These are phyloP conservation scores for Evernia prunastri DNA, from an alignment of 495 filamentous ascomycete species.

Conservation along the genomic window DNA sequence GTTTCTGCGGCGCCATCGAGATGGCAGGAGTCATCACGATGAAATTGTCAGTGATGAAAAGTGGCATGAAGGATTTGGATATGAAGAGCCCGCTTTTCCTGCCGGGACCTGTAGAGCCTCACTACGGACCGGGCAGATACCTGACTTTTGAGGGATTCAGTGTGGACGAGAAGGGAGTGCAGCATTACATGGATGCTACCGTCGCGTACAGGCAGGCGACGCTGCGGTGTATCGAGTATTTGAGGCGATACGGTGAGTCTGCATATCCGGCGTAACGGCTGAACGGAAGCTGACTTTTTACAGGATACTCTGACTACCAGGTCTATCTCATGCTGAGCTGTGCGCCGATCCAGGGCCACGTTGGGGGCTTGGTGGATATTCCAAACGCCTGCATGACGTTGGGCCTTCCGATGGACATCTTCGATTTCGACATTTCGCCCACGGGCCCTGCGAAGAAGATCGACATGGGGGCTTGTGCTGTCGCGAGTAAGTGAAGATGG, in stretches of 20 bases:
- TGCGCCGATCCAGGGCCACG: constrained; percentile 85
- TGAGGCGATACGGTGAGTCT: constrained; percentile 62
- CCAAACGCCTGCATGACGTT: constrained; percentile 83
- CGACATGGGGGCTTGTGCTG: constrained; percentile 76
- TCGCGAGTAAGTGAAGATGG: constrained; percentile 44
- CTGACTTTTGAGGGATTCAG: constrained; percentile 94
- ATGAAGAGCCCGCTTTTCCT: constrained; percentile 87
- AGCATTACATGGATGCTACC: constrained; percentile 88
- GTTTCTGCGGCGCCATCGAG: constrained; percentile 94
- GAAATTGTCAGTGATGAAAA: constrained; percentile 84
- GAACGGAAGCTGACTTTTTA: neutral
- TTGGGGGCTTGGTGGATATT: constrained; percentile 85
- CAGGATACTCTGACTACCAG: constrained; percentile 67
- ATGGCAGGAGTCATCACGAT: constrained; percentile 93
- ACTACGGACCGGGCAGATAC: constrained; percentile 78
- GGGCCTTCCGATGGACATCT: constrained; percentile 90
- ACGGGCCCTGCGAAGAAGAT: constrained; percentile 52
- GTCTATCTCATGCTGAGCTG: constrained; percentile 84
- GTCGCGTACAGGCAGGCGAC: constrained; percentile 87
- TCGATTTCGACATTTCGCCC: constrained; percentile 87
- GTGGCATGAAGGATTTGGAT: constrained; percentile 66
- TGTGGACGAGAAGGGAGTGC: constrained; percentile 85
- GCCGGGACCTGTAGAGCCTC: constrained; percentile 85
- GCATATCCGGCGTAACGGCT: constrained; percentile 29
- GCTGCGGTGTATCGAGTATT: constrained; percentile 78